These are phyloP conservation scores for Omphalotus olearius DNA, from an alignment of 1,284 basidiomycete genomes.

Conservation along the genomic window DNA sequence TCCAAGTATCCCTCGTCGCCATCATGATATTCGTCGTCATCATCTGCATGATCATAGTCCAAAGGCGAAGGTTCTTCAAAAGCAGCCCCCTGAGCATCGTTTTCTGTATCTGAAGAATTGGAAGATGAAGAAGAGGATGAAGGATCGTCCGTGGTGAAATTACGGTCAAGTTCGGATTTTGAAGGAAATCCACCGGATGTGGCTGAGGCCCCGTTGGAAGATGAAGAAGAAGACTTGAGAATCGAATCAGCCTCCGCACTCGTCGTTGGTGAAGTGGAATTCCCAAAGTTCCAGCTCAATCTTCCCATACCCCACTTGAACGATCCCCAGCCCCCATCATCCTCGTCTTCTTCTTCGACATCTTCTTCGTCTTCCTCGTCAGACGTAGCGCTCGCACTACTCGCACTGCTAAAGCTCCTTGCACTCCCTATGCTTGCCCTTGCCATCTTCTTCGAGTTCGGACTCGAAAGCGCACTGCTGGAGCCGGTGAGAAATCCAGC, in stretches of 20 bases:
- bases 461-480: no score
- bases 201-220: not conserved
- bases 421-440: no score
- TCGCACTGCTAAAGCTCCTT: no score
- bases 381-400: no score
- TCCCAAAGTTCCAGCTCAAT: conserved; percentile 6
- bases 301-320: conserved; percentile 8
- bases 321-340: not conserved
- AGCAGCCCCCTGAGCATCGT: not conserved
- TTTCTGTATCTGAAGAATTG: conserved; percentile 1
- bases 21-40: conserved; percentile 20
- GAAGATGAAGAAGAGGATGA: not conserved
- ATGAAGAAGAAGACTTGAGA: not conserved
- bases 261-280: not conserved
- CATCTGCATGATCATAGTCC: conserved; percentile 2
- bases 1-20: conserved; percentile 21
- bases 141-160: conserved; percentile 1
- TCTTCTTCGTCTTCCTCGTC: conserved; percentile 1
- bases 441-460: no score
- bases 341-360: conserved; percentile 2
- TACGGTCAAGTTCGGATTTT: conserved; percentile 7
- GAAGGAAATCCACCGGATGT: conserved; percentile 1
- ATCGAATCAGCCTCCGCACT: not conserved
- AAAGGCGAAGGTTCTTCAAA: conserved; percentile 6
- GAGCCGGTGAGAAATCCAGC: no score